Base-by-base conservation (phyloP, 1,284 basidiomycete species). In the Cystobasidium pallidum region DNA sequence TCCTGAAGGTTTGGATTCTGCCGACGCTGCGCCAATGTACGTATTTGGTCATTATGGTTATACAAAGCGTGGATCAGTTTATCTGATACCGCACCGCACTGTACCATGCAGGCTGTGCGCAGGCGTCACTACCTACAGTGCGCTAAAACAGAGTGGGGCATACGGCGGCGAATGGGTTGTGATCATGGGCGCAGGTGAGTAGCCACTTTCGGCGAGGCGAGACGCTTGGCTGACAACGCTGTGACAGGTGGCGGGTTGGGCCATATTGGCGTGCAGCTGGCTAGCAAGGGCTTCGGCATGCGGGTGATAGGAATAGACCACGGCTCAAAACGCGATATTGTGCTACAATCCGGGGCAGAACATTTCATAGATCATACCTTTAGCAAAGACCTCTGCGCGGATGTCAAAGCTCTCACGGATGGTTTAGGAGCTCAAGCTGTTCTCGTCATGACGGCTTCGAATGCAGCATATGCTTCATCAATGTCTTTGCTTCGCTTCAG, bases 1-100 rank as follows among this genome's bases (percentile, higher is more conserved):
- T 57, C 79, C 79, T 36, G 78, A 80, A 2, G 66, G 68, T 0
- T 70, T 80, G 1, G 77, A 78, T 21, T 75, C 75, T 43, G 66
- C 73, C 28, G 73, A 77, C 13, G 79, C 79, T 24, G 79, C 77
- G 0, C 77, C 77, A 2, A 43, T 80, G 36, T 70, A 41, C 30
- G 67, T 47, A 17, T 17, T 8, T 15, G 7, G 6, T n/a, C 11
- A 15, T 15, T n/a, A n/a, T n/a, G n/a, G n/a, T n/a, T n/a, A n/a
- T n/a, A n/a, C n/a, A n/a, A n/a, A n/a, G n/a, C n/a, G n/a, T n/a
- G n/a, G n/a, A n/a, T n/a, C n/a, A n/a, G n/a, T n/a, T n/a, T n/a
- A n/a, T n/a, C n/a, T n/a, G n/a, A n/a, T n/a, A n/a, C n/a, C n/a
- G n/a, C n/a, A n/a, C n/a, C n/a, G n/a, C n/a, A n/a, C n/a, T n/a